These are phyloP conservation scores for Dactylorhiza incarnata DNA, from an alignment of 106 monocot species.

Conservation along the genomic window DNA sequence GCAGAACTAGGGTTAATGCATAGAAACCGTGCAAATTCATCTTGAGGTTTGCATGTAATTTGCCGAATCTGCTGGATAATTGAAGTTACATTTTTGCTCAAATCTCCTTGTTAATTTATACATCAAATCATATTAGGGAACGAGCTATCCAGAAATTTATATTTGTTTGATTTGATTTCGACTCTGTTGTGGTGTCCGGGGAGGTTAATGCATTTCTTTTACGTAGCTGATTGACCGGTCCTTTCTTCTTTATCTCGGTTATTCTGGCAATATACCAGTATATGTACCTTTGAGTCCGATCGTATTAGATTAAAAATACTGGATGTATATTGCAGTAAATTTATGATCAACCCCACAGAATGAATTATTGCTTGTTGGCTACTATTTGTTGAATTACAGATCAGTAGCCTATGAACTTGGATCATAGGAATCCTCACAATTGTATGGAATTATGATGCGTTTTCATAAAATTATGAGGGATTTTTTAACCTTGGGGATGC, in stretches of 20 bases:
- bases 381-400: background rate
- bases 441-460: background rate
- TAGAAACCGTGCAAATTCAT: background rate
- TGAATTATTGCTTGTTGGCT: background rate
- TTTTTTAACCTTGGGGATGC: background rate
- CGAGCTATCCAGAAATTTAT: background rate
- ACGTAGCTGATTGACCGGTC: background rate
- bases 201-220: background rate
- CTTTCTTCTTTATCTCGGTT: background rate
- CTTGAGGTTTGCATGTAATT: background rate
- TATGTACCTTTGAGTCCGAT: too few species aligned
- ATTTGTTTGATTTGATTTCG: background rate
- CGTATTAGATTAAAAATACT: background rate
- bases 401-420: background rate
- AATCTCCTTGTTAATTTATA: background rate
- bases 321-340: background rate
- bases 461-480: background rate
- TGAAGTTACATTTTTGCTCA: too few species aligned
- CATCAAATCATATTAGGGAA: background rate
- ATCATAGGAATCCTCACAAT: background rate
- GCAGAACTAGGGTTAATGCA: background rate
- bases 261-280: background rate
- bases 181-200: background rate
- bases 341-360: background rate
- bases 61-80: background rate